phyloP scores from a whole-genome alignment of 208 protist genomes.

The Strigomonas culicis region DNA sequence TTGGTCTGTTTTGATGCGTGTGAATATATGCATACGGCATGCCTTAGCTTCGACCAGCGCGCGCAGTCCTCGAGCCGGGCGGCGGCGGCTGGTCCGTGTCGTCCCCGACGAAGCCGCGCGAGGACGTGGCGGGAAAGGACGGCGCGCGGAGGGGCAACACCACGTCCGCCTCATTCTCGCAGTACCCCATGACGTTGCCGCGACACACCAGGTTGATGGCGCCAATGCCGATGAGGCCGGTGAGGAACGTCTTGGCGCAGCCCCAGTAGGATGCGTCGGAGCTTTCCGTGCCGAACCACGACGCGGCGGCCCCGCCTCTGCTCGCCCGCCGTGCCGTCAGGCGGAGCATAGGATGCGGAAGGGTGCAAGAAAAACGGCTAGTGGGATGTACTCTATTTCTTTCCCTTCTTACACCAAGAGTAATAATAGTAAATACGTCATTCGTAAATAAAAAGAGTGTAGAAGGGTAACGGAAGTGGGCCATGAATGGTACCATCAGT shows the following conservation, averaged over 20 bases:
- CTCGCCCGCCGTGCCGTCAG: too few relatives aligned
- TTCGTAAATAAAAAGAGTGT: too few relatives aligned
- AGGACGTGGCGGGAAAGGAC: constrained; percentile 17
- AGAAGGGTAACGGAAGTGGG: too few relatives aligned
- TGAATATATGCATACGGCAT: not conserved
- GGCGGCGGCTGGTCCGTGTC: constrained; percentile 8
- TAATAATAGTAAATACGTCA: too few relatives aligned
- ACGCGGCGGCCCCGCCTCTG: constrained; percentile 28
- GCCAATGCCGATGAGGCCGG: constrained; percentile 48
- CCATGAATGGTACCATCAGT: too few relatives aligned
- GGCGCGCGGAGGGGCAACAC: constrained; percentile 13
- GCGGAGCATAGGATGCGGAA: too few relatives aligned
- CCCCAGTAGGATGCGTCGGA: constrained; percentile 24
- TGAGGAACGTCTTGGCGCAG: constrained; percentile 28
- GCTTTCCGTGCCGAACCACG: constrained; percentile 53
- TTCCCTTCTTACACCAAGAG: not conserved
- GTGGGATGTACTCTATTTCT: not conserved
- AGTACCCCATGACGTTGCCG: constrained; percentile 62
- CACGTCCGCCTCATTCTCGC: constrained; percentile 44
- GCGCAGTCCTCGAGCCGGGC: not conserved
- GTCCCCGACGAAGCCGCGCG: constrained; percentile 57
- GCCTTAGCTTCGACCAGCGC: not conserved
- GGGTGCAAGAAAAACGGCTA: too few relatives aligned
- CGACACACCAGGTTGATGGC: constrained; percentile 63
- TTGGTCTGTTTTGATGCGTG: not conserved